phyloP scores from a whole-genome alignment of 1,139 yeast genomes.

The Yarrowia galli region DNA sequence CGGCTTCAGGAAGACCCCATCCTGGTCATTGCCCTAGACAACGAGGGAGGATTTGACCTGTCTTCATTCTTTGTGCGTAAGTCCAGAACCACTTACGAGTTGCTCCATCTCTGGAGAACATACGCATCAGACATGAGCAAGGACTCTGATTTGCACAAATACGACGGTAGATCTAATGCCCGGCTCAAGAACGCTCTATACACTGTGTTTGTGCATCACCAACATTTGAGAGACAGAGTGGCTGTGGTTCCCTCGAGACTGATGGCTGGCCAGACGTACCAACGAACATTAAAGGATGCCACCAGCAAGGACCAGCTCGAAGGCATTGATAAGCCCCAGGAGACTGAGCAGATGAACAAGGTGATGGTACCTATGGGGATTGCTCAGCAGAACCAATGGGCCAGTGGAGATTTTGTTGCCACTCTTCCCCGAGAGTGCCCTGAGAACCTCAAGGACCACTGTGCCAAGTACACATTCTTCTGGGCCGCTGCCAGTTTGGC shows the following conservation, averaged over 20 bases:
- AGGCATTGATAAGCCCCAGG: conserved; percentile 11
- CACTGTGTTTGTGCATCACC: conserved; percentile 25
- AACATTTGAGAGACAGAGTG: conserved; percentile 19
- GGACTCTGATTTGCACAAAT: conserved; percentile 18
- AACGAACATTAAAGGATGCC: not conserved
- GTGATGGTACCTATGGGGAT: conserved; percentile 19
- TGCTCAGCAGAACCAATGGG: conserved; percentile 13
- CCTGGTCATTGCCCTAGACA: conserved; percentile 11
- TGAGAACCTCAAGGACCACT: conserved; percentile 2
- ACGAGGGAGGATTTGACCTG: conserved; percentile 26
- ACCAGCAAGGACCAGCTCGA: not conserved
- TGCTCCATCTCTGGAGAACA: conserved; percentile 31
- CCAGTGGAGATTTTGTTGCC: conserved; percentile 20
- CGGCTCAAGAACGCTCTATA: conserved; percentile 27
- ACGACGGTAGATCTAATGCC: conserved; percentile 29
- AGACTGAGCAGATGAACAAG: conserved; percentile 25
- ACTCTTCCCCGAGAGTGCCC: conserved; percentile 33
- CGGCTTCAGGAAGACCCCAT: conserved; percentile 1
- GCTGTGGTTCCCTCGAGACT: conserved; percentile 26
- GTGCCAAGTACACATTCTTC: conserved; percentile 22
- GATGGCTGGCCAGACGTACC: conserved; percentile 13
- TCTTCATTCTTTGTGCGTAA: conserved; percentile 6
- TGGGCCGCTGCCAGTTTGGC: conserved; percentile 30
- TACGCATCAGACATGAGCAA: conserved; percentile 26
- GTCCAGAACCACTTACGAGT: conserved; percentile 5